phyloP scores from a whole-genome alignment of 176 grass and related monocot species.

The Typha latifolia region DNA sequence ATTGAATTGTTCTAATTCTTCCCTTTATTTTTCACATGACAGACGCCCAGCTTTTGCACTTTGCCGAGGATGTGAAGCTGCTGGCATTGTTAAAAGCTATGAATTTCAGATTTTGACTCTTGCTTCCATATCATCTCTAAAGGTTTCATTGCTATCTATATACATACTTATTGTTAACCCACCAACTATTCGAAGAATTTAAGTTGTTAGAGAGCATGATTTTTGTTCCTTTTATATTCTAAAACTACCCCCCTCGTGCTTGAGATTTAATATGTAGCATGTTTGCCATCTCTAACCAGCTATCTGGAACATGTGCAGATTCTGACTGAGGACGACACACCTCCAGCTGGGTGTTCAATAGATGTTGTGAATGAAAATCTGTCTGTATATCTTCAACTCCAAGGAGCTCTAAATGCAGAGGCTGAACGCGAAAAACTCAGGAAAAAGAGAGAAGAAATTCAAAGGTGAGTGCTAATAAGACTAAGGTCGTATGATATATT shows the following conservation, averaged over 20 bases:
- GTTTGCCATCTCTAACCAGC: neutral
- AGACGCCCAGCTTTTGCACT: conserved; percentile 51
- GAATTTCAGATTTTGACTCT: conserved; percentile 48
- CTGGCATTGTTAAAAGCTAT: conserved; percentile 42
- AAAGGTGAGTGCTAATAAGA: conserved; percentile 35
- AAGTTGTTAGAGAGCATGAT: neutral
- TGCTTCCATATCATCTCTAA: conserved; percentile 51
- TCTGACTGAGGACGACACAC: conserved; percentile 39
- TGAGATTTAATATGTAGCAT: no score
- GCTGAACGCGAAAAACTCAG: conserved; percentile 66
- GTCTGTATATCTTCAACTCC: conserved; percentile 80
- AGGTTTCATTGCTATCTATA: conserved; percentile 25
- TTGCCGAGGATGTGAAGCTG: conserved; percentile 35
- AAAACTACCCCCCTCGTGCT: no score
- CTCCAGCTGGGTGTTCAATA: conserved; percentile 57
- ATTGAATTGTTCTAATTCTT: neutral
- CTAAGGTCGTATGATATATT: neutral
- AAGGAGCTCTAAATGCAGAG: conserved; percentile 70
- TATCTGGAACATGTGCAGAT: conserved; percentile 21
- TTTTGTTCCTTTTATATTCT: no score
- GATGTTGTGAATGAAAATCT: conserved; percentile 73
- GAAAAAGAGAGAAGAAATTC: conserved; percentile 65
- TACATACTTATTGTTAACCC: neutral
- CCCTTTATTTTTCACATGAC: conserved; percentile 8
- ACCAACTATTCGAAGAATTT: neutral